Conservation (phyloP, 2,329 filamentous ascomycete genomes). For the Capronia coronata region DNA sequence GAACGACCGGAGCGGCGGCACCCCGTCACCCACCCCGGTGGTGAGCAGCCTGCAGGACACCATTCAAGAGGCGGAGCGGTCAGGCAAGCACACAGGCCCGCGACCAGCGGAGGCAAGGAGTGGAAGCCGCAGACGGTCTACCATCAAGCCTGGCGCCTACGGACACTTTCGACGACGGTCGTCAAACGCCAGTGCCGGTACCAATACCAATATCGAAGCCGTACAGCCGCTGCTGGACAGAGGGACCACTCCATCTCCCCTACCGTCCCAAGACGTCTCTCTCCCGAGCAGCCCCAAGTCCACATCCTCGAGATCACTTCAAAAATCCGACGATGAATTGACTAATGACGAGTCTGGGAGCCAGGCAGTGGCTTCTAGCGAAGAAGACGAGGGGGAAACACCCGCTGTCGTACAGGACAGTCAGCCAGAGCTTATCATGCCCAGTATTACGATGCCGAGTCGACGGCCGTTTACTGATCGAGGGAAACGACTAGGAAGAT, state of each 20-base stretch:
- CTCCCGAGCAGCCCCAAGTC: slow-evolving; percentile 56
- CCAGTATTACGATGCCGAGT: slow-evolving; percentile 83
- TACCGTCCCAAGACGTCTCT: slow-evolving; percentile 35
- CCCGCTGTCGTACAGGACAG: slow-evolving; percentile 33
- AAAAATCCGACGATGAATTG: slow-evolving; percentile 53
- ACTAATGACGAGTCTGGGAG: slow-evolving; percentile 50
- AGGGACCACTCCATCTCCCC: slow-evolving; percentile 30
- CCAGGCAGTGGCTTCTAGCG: slow-evolving; percentile 49
- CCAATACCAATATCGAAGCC: too few species aligned
- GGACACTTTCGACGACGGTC: slow-evolving; percentile 18
- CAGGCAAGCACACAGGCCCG: slow-evolving; percentile 23
- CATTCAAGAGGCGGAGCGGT: slow-evolving; percentile 32
- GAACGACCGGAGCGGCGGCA: slow-evolving; percentile 6
- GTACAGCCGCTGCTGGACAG: slow-evolving; percentile 26
- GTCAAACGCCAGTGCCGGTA: slow-evolving; percentile 10
- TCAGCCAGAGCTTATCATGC: slow-evolving; percentile 85
- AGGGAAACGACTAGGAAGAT: slow-evolving; percentile 73
- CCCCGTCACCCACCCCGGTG: slow-evolving; percentile 2
- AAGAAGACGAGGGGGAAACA: slow-evolving; percentile 46
- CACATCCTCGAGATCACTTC: slow-evolving; percentile 52
- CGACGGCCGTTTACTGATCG: slow-evolving; percentile 83
- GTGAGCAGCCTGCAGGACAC: slow-evolving; percentile 32
- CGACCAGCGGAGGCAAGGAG: slow-evolving; percentile 32
- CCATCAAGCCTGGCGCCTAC: slow-evolving; percentile 24
- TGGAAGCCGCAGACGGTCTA: slow-evolving; percentile 27